Base-by-base conservation (phyloP, 164 flowering plant genomes). In the Vitis cinerea region DNA sequence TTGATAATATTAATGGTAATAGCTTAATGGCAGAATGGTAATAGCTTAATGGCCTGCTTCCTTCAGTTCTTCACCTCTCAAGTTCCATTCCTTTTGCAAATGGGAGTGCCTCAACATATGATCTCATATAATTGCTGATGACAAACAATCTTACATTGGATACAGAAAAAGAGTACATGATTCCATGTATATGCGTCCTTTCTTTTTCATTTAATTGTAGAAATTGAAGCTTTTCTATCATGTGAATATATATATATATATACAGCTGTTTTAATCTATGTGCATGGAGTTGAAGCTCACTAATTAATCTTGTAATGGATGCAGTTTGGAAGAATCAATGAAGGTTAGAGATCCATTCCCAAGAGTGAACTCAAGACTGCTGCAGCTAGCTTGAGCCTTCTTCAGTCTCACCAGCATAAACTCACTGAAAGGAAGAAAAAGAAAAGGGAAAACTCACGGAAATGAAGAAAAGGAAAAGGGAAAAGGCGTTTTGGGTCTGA, bases 71-170 rank as follows among this genome's bases (percentile, higher is more conserved):
- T 47, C 50, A 31, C 29, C 7, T 15, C 7, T 57, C 27, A 23
- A 23, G 27, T 23, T 23, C 27, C 69, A 6, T 14, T 54, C 10
- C 61, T 14, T 6, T 61, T 54, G 16, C 61, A 66, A 14, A 16
- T 54, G 12, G 70, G 58, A 1, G 54, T 49, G 12, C 8, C 56
- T 67, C 60, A 67, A n/a, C 49, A 13, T 19, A 59, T 23, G 47
- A 47, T 69, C 50, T 60, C 57, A 67, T 59, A 57, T 53, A 67
- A 57, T 57, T 23, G 27, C 27, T 47, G 71, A 68, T 49, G 63
- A 58, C 47, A n/a, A 55, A 13, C 63, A 59, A 49, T 68, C 71
- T 9, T 30, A 67, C 29, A 67, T 68, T 23, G 63, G 59, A 19
- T 58, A 17, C 9, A 59, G 59, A 11, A 55, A 10, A 23, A 23